These are phyloP conservation scores for Articulospora tetracladia DNA, from an alignment of 495 filamentous ascomycete genomes.

Conservation along the genomic window DNA sequence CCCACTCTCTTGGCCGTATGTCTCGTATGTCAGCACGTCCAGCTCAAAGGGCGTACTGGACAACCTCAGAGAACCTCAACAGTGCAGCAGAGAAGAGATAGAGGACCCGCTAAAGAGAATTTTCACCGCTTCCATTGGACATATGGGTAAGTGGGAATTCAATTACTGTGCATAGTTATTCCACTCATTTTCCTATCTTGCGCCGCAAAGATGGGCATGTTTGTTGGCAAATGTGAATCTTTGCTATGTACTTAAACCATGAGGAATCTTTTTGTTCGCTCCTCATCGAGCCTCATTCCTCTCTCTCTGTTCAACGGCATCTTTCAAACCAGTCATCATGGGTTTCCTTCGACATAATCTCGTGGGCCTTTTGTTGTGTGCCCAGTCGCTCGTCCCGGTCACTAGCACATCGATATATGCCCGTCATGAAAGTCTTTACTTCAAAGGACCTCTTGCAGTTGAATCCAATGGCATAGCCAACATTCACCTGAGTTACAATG, in stretches of 20 bases:
- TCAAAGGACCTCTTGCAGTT: conserved; percentile 19
- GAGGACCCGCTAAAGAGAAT: not conserved
- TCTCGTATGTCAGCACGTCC: too few species aligned
- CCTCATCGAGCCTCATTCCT: not conserved
- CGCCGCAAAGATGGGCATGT: not conserved
- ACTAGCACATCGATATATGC: not conserved
- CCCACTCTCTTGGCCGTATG: too few species aligned
- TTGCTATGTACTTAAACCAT: not conserved
- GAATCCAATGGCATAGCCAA: not conserved
- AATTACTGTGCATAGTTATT: not conserved
- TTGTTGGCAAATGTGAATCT: too few species aligned
- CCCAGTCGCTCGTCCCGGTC: not conserved
- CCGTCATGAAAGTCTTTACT: not conserved
- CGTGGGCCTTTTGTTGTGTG: not conserved
- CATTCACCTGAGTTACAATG: conserved; percentile 1
- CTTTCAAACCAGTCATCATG: not conserved
- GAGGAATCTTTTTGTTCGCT: not conserved
- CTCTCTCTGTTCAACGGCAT: too few species aligned
- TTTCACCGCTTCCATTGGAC: too few species aligned
- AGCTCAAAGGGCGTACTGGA: not conserved
- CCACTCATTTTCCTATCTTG: not conserved
- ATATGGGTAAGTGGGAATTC: not conserved
- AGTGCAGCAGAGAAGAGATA: not conserved
- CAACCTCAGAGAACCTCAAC: not conserved
- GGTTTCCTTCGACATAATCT: not conserved